Base-by-base conservation (phyloP, 139 green algal species). In the Trebouxia sp. region DNA sequence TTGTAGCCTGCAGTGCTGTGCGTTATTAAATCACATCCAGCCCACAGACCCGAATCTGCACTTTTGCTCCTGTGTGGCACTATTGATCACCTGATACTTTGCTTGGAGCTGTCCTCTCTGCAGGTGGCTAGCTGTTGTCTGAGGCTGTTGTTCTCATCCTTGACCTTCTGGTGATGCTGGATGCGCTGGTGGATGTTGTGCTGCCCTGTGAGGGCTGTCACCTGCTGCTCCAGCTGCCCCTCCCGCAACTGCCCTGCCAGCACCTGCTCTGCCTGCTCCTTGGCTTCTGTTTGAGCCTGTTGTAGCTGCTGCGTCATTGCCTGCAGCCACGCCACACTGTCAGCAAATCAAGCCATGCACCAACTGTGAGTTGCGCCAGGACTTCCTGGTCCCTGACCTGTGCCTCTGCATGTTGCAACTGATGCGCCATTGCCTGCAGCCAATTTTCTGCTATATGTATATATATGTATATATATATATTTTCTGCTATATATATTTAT, bases 171-270 rank as follows among this genome's bases (percentile, higher is more conserved):
- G 74, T 87, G 83, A 62, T 87, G 83, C 74, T 87, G 83, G 74
- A 87, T 85, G 72, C 83, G 83, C 83, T 87, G 83, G 56, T 87
- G 65, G 9, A 79, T 72, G 79, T 87, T 87, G 48, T 87, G 83
- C 79, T 85, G 79, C 26, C 83, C 75, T 79, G 75, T 87, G 39
- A 87, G 79, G 30, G 50, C 45, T 5, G 83, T 84, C 1, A 87
- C 62, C 79, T 87, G 72, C 26, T 65, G 30, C 70, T 87, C 83
- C 45, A 84, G 70, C 43, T 75, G 50, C 5, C 32, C 35, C 15
- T 41, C 48, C 37, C 78, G 53, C 69, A 55, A 48, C 69, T 79
- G 45, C 28, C 30, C 56, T 17, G 39, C 72, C n/a, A 30, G 20
- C 47, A 84, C 50, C 30, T 82, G 45, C 0, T 28, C 39, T 22